A percentile compares a stretch with the other conserved stretches of the same genome.
phyloP scores from a whole-genome alignment of 257 asterid genomes.

The Fraxinus cuspidata region DNA sequence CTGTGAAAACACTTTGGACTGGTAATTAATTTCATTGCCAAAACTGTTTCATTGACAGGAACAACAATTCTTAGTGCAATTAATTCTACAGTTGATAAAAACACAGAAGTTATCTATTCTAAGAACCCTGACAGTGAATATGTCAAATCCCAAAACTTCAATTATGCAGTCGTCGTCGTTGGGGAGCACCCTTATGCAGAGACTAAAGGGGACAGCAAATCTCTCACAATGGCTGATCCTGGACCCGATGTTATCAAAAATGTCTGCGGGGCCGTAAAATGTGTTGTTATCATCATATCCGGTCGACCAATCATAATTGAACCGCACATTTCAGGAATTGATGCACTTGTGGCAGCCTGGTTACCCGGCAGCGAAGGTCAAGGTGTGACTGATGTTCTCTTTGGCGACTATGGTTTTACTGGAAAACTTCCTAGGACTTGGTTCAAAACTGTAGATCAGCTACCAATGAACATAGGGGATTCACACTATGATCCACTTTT shows the following conservation, averaged over 20 bases:
- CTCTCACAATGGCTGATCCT: conserved; percentile 70
- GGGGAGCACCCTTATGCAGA: conserved; percentile 84
- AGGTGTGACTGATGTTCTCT: conserved; percentile 81
- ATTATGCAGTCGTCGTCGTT: conserved; percentile 72
- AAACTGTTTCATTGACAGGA: conserved; percentile 45
- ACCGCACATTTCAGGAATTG: conserved; percentile 54
- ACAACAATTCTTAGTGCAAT: conserved; percentile 79
- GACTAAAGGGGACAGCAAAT: conserved; percentile 70
- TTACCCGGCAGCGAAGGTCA: conserved; percentile 86
- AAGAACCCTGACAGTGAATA: conserved; percentile 63
- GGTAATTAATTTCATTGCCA: neutral
- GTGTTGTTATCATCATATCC: conserved; percentile 63
- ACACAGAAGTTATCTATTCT: conserved; percentile 53
- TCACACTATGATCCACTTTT: conserved; percentile 75
- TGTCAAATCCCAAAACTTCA: conserved; percentile 55
- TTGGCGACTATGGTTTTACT: conserved; percentile 68
- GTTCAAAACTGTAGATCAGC: conserved; percentile 81
- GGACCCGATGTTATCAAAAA: conserved; percentile 69
- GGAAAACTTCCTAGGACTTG: conserved; percentile 77
- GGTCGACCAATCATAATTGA: conserved; percentile 76
- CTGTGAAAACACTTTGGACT: no score
- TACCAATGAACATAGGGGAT: conserved; percentile 76
- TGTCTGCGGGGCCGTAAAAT: conserved; percentile 59
- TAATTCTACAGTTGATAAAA: conserved; percentile 57
- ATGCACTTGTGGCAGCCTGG: conserved; percentile 90